Percentiles rank a stretch among this genome's conserved stretches.
Conservation (phyloP, 1,139 yeast species). For the Geotrichum citri-aurantii region DNA sequence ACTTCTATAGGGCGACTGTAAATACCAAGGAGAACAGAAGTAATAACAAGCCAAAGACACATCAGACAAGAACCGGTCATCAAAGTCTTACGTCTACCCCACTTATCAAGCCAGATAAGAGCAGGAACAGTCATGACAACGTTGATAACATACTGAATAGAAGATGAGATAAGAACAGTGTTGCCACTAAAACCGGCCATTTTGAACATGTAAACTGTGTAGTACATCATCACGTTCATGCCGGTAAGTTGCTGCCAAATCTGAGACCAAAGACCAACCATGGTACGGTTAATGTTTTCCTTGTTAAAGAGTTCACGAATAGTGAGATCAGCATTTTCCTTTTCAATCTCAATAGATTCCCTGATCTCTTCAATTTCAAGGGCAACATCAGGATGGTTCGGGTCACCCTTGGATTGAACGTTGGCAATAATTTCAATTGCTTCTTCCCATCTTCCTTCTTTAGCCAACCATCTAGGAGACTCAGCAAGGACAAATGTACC, state of each 20-base stretch:
- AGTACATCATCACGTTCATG: constrained; percentile 49
- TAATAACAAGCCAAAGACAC: constrained; percentile 42
- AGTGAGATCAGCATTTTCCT: constrained; percentile 23
- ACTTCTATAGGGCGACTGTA: constrained; percentile 39
- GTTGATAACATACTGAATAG: constrained; percentile 44
- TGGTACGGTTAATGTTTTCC: constrained; percentile 47
- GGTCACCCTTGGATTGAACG: constrained; percentile 50
- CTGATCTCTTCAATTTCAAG: constrained; percentile 54
- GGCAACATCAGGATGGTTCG: too few relatives aligned
- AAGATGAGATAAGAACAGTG: constrained; percentile 38
- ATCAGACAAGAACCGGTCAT: constrained; percentile 40
- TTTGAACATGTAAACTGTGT: constrained; percentile 37
- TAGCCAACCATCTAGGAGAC: constrained; percentile 69
- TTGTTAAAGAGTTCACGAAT: constrained; percentile 46
- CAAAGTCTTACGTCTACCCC: constrained; percentile 50
- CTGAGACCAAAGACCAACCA: constrained; percentile 53
- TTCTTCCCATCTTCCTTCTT: constrained; percentile 60
- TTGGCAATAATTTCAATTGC: constrained; percentile 49
- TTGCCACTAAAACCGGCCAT: constrained; percentile 38
- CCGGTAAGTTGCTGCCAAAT: constrained; percentile 71
- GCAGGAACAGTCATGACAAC: constrained; percentile 41
- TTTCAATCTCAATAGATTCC: constrained; percentile 38
- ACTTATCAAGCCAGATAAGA: constrained; percentile 44
- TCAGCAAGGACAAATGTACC: constrained; percentile 56
- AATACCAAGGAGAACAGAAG: constrained; percentile 41